Base-by-base conservation (phyloP, 257 asterid species). In the Jacaranda copaia region DNA sequence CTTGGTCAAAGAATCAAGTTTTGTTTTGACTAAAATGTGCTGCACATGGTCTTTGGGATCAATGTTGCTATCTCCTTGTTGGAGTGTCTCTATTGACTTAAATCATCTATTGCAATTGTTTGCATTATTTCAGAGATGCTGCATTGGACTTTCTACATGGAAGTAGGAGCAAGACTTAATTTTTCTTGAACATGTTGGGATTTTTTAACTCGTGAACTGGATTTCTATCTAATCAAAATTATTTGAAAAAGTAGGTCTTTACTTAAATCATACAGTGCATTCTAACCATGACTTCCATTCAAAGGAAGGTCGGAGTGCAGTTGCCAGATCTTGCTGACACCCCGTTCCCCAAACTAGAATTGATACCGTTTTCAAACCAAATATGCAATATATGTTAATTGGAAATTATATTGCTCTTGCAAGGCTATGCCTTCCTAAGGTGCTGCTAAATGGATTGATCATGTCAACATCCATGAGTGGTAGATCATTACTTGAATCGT, bases 321-420 rank as follows among this genome's bases (percentile, higher is more conserved):
- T 19, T 19, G 61, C 32, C 13, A 40, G 56, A 18, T 16, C 45
- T 53, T 11, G 15, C 42, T 51, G 59, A 52, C 48, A 49, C 51
- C 40, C 45, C 43, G 18, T 74, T 13, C 57, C n/a, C 51, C 79
- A 36, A 63, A 75, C 20, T 51, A 38, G 19, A 36, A 11, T 13
- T 10, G 5, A 2, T 16, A 16, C 53, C 32, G 11, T 56, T 5
- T 61, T n/a, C 43, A 1, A 55, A 49, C 62, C 60, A 62, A 14
- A 35, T 62, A 10, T 2, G 10, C 18, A 15, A 20, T 25, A 18
- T 60, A 1, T 55, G 14, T 18, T 35, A 49, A 68, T 45, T 74
- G 52, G 71, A 74, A 20, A 61, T 0, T 1, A 25, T 25, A 25
- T 25, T 25, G 32, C 32, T 25, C 32, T 25, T 1, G 2, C 32